Evolutionary conservation across 164 flowering plant species (phyloP), one percentile per base, ranked within the genome.

Genomic region (Stephania yunnanensis): DNA sequence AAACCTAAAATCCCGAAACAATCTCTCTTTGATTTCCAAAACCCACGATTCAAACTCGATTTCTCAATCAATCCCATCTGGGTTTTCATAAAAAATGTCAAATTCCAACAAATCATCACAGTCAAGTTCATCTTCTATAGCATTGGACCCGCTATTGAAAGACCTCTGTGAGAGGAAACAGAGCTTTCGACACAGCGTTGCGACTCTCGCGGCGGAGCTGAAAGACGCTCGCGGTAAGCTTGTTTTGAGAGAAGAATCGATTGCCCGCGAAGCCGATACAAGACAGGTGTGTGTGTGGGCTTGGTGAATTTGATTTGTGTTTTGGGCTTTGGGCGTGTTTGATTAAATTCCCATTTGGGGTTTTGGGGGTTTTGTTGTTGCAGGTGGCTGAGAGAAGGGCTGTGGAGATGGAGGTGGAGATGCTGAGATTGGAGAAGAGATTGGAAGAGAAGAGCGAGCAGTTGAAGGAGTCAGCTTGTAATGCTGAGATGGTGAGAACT

Each of bases 131-230:
- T 58, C 20, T 15, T 19, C 64, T 10, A 19, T 0, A 58, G 64
- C 20, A 15, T 12, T 85, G 66, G 98, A 94, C 84, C 97, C 97
- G 15, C 73, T 93, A 72, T 79, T 92, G 84, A 89, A 86, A 78
- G 97, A 94, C 86, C 87, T 94, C 81, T 83, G 85, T 63, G 97
- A 94, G 79, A 91, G 83, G 83, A 94, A 91, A 78, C 94, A 87
- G 78, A 91, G 79, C 74, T 92, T 93, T 63, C 68, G 94, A 70
- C 77, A 85, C 25, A 88, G 85, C 76, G 88, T 94, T 15, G 94
- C 90, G 68, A 89, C 95, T 1, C 76, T 95, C 71, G 97, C 97
- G 7, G 85, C 90, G 46, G 98, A 95, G 88, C 82, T 95, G 46
- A 95, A 91, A 84, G 93, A 93, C 70, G 89, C 82, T n/a, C 89